Percentiles rank a stretch among this genome's conserved stretches.
phyloP scores from a whole-genome alignment of 768 basidiomycete species.

The Hysterangium stoloniferum region DNA sequence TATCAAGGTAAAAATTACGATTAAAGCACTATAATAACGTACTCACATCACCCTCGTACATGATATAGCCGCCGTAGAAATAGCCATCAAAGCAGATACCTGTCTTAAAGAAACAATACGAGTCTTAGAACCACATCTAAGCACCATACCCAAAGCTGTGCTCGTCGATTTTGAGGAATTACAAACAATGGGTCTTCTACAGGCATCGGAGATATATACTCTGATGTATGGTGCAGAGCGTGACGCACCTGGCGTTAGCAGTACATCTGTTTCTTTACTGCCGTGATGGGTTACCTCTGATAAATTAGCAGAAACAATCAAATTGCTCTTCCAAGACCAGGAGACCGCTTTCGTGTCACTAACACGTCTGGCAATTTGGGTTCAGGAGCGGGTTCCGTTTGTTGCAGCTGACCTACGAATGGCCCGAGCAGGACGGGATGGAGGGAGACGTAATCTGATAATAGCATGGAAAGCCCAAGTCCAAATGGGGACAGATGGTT shows the following conservation, averaged over 20 bases:
- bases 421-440: constrained; percentile 1
- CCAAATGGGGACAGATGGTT: too few relatives aligned
- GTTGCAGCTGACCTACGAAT: background rate
- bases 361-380: constrained; percentile 13
- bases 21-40: background rate
- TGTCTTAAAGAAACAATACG: constrained; percentile 12
- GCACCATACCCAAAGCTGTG: background rate
- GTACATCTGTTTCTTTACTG: background rate
- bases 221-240: constrained; percentile 10
- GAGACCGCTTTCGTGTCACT: constrained; percentile 8
- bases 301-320: constrained; percentile 3
- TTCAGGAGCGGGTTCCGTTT: constrained; percentile 9
- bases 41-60: background rate
- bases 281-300: background rate
- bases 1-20: constrained; percentile 13
- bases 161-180: constrained; percentile 10
- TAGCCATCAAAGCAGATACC: constrained; percentile 8
- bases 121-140: constrained; percentile 6
- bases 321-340: constrained; percentile 11
- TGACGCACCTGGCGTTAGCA: background rate
- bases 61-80: background rate
- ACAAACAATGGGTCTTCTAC: constrained; percentile 10
- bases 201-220: constrained; percentile 11
- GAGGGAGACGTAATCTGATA: background rate
- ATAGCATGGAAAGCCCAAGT: too few relatives aligned